Evolutionary conservation across 306 rosid species (phyloP), one percentile per base, ranked within the genome.

Genomic region (Vachellia pachyceras): DNA sequence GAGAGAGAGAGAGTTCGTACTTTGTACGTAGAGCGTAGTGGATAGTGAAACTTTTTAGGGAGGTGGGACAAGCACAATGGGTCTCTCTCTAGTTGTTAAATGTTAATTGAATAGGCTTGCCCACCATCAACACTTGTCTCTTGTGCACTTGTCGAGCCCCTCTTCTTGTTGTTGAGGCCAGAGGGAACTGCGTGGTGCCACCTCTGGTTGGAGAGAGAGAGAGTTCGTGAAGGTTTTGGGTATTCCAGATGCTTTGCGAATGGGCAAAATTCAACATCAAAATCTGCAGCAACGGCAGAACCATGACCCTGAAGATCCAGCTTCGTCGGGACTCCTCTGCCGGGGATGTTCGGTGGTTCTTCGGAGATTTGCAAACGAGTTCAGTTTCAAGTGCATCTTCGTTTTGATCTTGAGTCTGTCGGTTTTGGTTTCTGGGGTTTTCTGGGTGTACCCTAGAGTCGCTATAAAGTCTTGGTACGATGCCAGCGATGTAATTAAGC

Each of bases 351-450:
- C 90, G 54, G 35, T 76, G 76, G 80, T 79, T 77, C 66, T 86
- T 7, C 5, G 70, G 45, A 39, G 87, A 65, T 57, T 87, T 20
- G 82, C 79, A 46, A 57, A 77, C 29, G 84, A 84, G 23, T 83
- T 90, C 82, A 95, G 82, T 88, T 90, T 93, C 85, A 87, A 89
- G 89, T 95, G 98, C 78, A 2, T 95, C 5, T 82, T 95, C 57
- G 72, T 93, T 76, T 88, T 95, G 73, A 2, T 93, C 18, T 54
- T 95, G 78, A 84, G 89, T 55, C 44, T 95, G 0, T 77, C 92
- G 10, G 88, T 91, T 82, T 79, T 95, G 8, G 65, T 93, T 22
- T 90, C 94, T 73, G 94, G 92, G 78, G 55, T 95, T 88, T 95
- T 93, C 71, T 95, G 97, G 95, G 54, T 91, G 79, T 85, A 91